phyloP scores from a whole-genome alignment of 1,139 yeast genomes.

The Debaryomyces nepalensis region DNA sequence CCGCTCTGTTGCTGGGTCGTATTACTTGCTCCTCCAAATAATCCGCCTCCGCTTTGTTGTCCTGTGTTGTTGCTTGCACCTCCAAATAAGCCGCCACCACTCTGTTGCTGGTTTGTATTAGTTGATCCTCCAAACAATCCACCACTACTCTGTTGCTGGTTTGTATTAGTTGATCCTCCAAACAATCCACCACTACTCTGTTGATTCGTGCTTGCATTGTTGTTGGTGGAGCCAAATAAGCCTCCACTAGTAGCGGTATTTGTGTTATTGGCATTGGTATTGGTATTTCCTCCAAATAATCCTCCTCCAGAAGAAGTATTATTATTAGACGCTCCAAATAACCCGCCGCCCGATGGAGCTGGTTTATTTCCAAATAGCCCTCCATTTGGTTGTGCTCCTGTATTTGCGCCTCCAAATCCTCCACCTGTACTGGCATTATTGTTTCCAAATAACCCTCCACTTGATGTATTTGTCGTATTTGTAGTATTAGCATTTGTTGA shows the following conservation, averaged over 20 bases:
- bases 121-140: constrained; percentile 48
- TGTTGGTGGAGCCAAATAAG: too few species aligned
- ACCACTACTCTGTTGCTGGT: constrained; percentile 15
- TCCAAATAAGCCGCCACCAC: constrained; percentile 26
- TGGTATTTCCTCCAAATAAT: constrained; percentile 40
- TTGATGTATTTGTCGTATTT: constrained; percentile 14
- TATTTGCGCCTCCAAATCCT: constrained; percentile 23
- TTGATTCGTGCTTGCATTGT: too few species aligned
- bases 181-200: too few species aligned
- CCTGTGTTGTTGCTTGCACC: constrained; percentile 17
- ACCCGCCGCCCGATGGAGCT: constrained; percentile 13
- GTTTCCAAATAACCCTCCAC: constrained; percentile 19
- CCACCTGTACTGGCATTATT: constrained; percentile 29
- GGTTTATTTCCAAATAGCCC: constrained; percentile 20
- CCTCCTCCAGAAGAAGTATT: constrained; percentile 31
- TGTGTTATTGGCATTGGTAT: constrained; percentile 18
- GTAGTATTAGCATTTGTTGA: constrained; percentile 17
- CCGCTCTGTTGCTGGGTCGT: constrained; percentile 17
- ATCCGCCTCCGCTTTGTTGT: constrained; percentile 30
- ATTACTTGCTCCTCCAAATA: constrained; percentile 23
- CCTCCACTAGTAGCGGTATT: constrained; percentile 26
- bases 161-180: constrained; percentile 18
- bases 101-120: constrained; percentile 20
- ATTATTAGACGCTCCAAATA: constrained; percentile 24
- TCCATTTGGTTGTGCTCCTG: constrained; percentile 13